Base-by-base conservation (phyloP, 148 eudicot genomes). In the Cornus kousa region DNA sequence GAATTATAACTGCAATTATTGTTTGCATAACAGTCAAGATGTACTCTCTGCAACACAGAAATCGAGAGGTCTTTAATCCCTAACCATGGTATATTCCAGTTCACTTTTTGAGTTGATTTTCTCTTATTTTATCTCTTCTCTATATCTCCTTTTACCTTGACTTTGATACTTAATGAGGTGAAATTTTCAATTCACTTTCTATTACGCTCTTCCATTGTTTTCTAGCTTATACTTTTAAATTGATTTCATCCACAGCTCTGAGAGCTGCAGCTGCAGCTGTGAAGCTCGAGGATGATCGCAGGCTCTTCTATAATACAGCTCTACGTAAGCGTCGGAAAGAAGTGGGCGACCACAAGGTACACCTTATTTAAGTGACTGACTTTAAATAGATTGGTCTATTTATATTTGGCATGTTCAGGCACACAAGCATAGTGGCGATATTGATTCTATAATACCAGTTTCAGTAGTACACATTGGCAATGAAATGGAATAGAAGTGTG, bases 241-340 rank as follows among this genome's bases (percentile, higher is more conserved):
- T 68, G 69, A 67, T 75, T 66, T 78, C 73, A 39, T 74, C 55
- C 77, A 60, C 89, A 94, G 98, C 94, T 86, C 59, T 94, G 80
- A 92, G 98, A 90, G 94, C 94, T 67, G 98, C 98, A 0, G 96
- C 98, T 76, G 81, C 85, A 71, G 90, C 92, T 75, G 96, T 93
- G 78, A 93, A 85, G 87, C 87, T 84, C 17, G 96, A 93, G 85
- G 96, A 94, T 85, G 94, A 94, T 72, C 86, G 87, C 68, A 84
- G 97, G 80, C 91, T 94, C 65, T 94, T 94, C 80, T 92, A 87
- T 78, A 89, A 89, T 81, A 86, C 97, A 76, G 83, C 91, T 70
- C 88, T 89, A n/a, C 87, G 96, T 62, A 93, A 93, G 83, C 94
- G 92, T 32, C 85, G 96, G 19, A 93, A 87, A 86, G 96, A 93